Base-by-base conservation (phyloP, 2,329 filamentous ascomycete species). In the Incumbomyces lentus region DNA sequence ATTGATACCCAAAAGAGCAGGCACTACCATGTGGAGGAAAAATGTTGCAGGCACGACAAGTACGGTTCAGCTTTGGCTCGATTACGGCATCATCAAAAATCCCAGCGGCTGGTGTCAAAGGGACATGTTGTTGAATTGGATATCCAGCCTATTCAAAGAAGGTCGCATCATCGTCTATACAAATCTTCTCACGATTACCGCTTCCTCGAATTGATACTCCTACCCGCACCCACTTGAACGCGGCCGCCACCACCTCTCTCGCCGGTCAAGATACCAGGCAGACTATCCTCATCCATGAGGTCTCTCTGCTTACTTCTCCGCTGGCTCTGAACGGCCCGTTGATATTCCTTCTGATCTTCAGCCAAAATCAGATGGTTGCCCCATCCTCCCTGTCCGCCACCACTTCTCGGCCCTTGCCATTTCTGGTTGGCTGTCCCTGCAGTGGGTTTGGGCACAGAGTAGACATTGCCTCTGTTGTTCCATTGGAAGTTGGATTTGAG, bases 321-420 rank as follows among this genome's bases (percentile, higher is more conserved):
- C 61, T 84, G 77, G 55, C 81, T 75, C 2, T 74, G 75, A 13
- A 76, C 63, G 44, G 81, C 81, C 53, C 75, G 72, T 35, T 76
- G 64, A 64, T 85, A 96, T 70, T 98, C 92, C 70, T 94, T 95
- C 71, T 98, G 92, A 63, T 98, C 92, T 67, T 95, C 90, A 0
- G 88, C 81, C 8, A 98, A 69, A 45, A 98, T 86, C 54, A 98
- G 69, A 31, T 82, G 80, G 34, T 76, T 75, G 8, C 89, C 90
- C 86, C 92, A 96, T 13, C 87, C 87, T 35, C 81, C 79, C 67
- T 93, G 84, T 1, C 90, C 90, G 35, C 87, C 88, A 1, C 79
- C 81, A 36, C 71, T 72, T 44, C 45, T 40, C 1, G 56, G 51
- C 7, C 75, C 68, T 45, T 70, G 77, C 64, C 67, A 73, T 64